These are phyloP conservation scores for Solanum aculeatissimum DNA, from an alignment of 305 asterid genomes.

Conservation along the genomic window DNA sequence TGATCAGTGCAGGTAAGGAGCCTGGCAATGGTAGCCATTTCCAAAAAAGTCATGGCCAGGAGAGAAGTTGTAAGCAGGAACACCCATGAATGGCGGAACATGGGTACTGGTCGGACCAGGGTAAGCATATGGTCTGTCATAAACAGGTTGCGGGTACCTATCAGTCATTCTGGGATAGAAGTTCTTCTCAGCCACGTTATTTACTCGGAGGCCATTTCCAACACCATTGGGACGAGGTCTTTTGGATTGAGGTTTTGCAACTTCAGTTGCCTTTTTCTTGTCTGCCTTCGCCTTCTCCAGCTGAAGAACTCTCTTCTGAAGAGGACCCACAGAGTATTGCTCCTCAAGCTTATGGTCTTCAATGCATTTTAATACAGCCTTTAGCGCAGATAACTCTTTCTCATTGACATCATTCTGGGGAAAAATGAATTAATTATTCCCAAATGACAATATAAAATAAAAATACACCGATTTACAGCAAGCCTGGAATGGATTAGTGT, in stretches of 20 bases:
- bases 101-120: slow-evolving; percentile 51
- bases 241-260: slow-evolving; percentile 89
- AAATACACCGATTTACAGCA: background rate
- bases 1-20: slow-evolving; percentile 90
- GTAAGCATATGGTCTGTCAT: slow-evolving; percentile 56
- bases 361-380: slow-evolving; percentile 81
- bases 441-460: background rate
- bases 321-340: slow-evolving; percentile 68
- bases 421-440: background rate
- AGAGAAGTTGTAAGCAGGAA: slow-evolving; percentile 51
- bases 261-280: slow-evolving; percentile 89
- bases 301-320: slow-evolving; percentile 70
- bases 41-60: slow-evolving; percentile 84
- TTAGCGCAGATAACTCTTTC: slow-evolving; percentile 85
- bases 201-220: slow-evolving; percentile 43
- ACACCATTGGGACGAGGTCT: slow-evolving; percentile 78
- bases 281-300: slow-evolving; percentile 95
- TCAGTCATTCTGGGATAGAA: slow-evolving; percentile 64
- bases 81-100: slow-evolving; percentile 38
- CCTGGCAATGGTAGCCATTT: slow-evolving; percentile 79
- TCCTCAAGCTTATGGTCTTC: slow-evolving; percentile 88
- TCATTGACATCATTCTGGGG: slow-evolving; percentile 70
- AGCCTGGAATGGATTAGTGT: background rate
- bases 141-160: slow-evolving; percentile 75
- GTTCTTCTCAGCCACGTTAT: slow-evolving; percentile 54